phyloP scores from a whole-genome alignment of 1,284 basidiomycete species.

The Microbotryum saponariae region DNA sequence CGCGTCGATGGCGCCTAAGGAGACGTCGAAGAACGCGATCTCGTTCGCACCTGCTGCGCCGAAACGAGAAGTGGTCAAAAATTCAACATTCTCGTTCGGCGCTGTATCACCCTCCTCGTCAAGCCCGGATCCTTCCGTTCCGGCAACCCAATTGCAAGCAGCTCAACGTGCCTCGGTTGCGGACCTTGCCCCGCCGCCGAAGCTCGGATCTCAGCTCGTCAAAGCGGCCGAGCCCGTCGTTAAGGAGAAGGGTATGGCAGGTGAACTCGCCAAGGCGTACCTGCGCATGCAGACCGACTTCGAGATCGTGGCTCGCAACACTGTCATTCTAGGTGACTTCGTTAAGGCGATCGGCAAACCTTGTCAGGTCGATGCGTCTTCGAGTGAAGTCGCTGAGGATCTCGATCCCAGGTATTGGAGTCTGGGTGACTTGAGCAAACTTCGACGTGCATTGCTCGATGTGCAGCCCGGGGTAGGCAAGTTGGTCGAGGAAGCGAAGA shows the following conservation, averaged over 20 bases:
- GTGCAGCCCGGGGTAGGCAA: conserved; percentile 36
- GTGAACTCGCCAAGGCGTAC: conserved; percentile 39
- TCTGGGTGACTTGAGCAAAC: conserved; percentile 40
- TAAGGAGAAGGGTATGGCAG: conserved; percentile 36
- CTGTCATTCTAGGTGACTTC: conserved; percentile 12
- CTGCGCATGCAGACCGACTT: conserved; percentile 42
- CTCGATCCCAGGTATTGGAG: conserved; percentile 38
- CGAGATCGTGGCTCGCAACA: conserved; percentile 36
- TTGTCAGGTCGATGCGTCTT: conserved; percentile 8
- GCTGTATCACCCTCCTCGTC: conserved; percentile 14
- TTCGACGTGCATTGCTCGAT: conserved; percentile 35
- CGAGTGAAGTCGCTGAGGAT: conserved; percentile 7
- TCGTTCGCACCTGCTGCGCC: conserved; percentile 39
- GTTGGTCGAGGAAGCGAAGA: conserved; percentile 34
- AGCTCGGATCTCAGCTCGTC: conserved; percentile 16
- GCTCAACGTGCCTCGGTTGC: not conserved
- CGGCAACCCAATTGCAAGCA: not conserved
- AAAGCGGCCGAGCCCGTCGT: conserved; percentile 23
- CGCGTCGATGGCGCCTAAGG: not conserved
- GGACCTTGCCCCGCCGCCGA: conserved; percentile 5
- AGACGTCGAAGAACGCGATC: conserved; percentile 11
- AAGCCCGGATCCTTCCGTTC: not conserved
- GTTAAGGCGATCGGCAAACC: conserved; percentile 22
- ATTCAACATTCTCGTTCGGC: conserved; percentile 5
- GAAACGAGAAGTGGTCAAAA: conserved; percentile 1